phyloP scores from a whole-genome alignment of 192 early-diverging fungal genomes.

The Obelidium mucronatum region DNA sequence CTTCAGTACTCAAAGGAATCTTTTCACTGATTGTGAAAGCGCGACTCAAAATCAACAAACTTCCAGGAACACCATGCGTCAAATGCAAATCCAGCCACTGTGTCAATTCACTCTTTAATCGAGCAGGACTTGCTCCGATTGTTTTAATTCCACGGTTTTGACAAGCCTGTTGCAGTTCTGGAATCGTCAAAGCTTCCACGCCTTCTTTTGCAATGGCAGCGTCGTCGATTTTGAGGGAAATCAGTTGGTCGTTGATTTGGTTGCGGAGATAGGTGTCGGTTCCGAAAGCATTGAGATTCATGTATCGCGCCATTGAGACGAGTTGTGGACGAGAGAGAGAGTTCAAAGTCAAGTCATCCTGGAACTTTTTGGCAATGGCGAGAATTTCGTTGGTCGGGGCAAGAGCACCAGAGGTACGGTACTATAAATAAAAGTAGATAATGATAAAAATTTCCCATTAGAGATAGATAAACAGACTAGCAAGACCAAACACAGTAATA shows the following conservation, averaged over 20 bases:
- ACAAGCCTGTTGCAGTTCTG: constrained; percentile 88
- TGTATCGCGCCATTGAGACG: constrained; percentile 93
- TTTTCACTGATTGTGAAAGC: constrained; percentile 73
- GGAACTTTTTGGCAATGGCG: constrained; percentile 85
- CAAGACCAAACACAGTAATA: constrained; percentile 39
- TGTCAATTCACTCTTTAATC: constrained; percentile 83
- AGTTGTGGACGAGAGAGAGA: constrained; percentile 94
- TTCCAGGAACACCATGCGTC: constrained; percentile 89
- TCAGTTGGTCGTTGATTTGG: constrained; percentile 89
- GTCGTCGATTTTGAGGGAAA: constrained; percentile 88
- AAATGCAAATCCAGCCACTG: constrained; percentile 98
- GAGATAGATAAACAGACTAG: neutral
- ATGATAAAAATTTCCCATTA: neutral
- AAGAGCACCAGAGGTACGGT: constrained; percentile 81
- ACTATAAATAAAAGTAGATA: no score
- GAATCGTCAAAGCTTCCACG: constrained; percentile 85
- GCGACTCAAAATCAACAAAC: constrained; percentile 87
- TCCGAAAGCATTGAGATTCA: constrained; percentile 96
- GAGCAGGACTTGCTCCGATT: constrained; percentile 87
- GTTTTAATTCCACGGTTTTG: constrained; percentile 88
- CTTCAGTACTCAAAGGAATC: constrained; percentile 47
- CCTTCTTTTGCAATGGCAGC: constrained; percentile 86
- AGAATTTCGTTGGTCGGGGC: constrained; percentile 85
- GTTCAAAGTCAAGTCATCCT: constrained; percentile 93
- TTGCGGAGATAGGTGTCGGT: constrained; percentile 95